These are phyloP conservation scores for Scytalidium sp. DNA, from an alignment of 2,329 filamentous ascomycete genomes.

Conservation along the genomic window DNA sequence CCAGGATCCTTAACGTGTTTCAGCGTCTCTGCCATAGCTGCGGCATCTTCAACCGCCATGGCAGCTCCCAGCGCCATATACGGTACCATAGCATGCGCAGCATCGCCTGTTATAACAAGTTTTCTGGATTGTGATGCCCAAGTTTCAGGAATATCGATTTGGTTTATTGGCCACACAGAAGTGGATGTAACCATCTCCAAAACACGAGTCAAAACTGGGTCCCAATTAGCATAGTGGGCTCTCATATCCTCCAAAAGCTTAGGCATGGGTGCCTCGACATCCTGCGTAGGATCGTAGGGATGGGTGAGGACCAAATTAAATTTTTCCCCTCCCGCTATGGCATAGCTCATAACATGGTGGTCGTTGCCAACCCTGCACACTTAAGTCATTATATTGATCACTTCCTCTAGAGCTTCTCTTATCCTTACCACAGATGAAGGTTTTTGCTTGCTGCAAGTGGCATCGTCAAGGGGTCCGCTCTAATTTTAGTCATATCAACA, in stretches of 20 bases:
- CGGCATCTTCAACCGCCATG: constrained; percentile 40
- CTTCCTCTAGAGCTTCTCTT: neutral
- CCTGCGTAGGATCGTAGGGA: constrained; percentile 29
- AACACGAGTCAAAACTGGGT: constrained; percentile 45
- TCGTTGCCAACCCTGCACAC: constrained; percentile 17
- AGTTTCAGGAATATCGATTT: constrained; percentile 8
- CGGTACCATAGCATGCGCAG: constrained; percentile 95
- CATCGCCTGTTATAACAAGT: constrained; percentile 82
- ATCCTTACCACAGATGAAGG: neutral
- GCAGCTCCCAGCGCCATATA: constrained; percentile 48
- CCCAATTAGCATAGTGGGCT: constrained; percentile 56
- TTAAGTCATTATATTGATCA: neutral
- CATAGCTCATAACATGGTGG: constrained; percentile 60
- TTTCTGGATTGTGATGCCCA: constrained; percentile 38
- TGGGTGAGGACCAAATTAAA: constrained; percentile 63
- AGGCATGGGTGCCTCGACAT: neutral
- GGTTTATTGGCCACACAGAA: neutral
- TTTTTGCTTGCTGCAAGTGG: neutral
- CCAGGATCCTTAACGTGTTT: constrained; percentile 27
- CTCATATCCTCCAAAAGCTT: constrained; percentile 52
- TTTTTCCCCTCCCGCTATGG: constrained; percentile 51
- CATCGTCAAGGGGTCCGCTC: neutral
- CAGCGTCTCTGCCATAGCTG: constrained; percentile 33
- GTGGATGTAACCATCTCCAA: constrained; percentile 18
- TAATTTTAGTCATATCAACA: neutral